These are phyloP conservation scores for Cryptococcus sp. DNA, from an alignment of 1,284 basidiomycete species.

Conservation along the genomic window DNA sequence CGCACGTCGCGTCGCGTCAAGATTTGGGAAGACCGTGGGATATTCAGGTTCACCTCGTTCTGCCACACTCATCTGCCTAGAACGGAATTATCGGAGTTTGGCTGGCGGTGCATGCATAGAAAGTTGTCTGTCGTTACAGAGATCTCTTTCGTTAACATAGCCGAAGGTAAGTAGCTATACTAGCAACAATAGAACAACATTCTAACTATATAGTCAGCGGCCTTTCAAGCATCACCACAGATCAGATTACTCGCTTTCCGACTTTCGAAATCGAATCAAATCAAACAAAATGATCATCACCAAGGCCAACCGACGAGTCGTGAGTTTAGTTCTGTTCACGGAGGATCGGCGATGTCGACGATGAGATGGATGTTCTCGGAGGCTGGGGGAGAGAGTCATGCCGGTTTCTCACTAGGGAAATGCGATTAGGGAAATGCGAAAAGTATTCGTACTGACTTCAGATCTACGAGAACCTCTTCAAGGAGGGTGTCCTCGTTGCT, in stretches of 20 bases:
- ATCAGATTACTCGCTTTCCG: constrained; percentile 10
- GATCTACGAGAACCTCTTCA: constrained; percentile 98
- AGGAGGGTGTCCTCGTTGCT: constrained; percentile 98
- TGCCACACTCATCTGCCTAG: background rate
- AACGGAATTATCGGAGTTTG: background rate
- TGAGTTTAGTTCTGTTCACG: constrained; percentile 20
- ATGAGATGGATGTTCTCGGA: background rate
- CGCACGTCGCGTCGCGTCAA: background rate
- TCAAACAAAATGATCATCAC: constrained; percentile 41
- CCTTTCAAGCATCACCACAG: constrained; percentile 21
- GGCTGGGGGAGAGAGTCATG: too few relatives aligned
- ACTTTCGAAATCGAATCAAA: constrained; percentile 7
- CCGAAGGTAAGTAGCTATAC: background rate
- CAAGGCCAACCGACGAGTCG: constrained; percentile 46
- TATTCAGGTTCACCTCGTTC: too few relatives aligned
- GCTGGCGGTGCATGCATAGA: background rate
- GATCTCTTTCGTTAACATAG: background rate
- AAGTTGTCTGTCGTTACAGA: constrained; percentile 1
- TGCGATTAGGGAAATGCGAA: background rate
- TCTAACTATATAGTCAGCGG: constrained; percentile 20
- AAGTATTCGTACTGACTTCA: constrained; percentile 10
- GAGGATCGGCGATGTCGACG: background rate
- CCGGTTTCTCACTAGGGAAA: too few relatives aligned
- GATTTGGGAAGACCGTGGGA: background rate
- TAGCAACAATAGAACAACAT: constrained; percentile 1